phyloP scores from a whole-genome alignment of 2,329 filamentous ascomycete species.

The Cercospora sp. region DNA sequence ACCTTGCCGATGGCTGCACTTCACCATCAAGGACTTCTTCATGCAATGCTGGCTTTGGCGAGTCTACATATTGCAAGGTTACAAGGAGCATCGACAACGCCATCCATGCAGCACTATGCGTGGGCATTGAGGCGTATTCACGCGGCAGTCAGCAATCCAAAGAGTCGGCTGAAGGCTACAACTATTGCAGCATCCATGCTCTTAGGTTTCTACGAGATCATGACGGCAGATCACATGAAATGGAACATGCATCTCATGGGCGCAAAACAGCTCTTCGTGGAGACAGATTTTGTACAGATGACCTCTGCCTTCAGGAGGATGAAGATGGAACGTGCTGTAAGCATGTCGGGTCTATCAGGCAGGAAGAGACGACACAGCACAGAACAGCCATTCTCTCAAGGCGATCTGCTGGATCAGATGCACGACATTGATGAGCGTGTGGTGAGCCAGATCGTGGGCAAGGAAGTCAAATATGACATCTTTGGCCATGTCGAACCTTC shows the following conservation, averaged over 20 bases:
- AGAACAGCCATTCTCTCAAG: slow-evolving; percentile 26
- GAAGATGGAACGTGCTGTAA: slow-evolving; percentile 54
- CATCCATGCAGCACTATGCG: slow-evolving; percentile 89
- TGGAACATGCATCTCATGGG: slow-evolving; percentile 93
- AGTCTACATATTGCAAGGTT: slow-evolving; percentile 86
- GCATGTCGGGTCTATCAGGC: slow-evolving; percentile 38
- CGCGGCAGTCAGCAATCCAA: slow-evolving; percentile 69
- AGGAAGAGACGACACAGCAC: slow-evolving; percentile 19
- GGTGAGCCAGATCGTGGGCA: slow-evolving; percentile 60
- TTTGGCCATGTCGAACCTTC: slow-evolving; percentile 54
- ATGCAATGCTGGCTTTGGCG: slow-evolving; percentile 84
- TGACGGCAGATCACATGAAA: slow-evolving; percentile 89
- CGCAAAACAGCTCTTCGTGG: slow-evolving; percentile 75
- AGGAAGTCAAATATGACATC: slow-evolving; percentile 59
- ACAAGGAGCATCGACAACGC: slow-evolving; percentile 70
- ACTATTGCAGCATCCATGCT: slow-evolving; percentile 87
- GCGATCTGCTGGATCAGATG: slow-evolving; percentile 38
- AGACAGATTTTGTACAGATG: slow-evolving; percentile 76
- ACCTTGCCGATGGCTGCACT: slow-evolving; percentile 82
- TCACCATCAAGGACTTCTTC: slow-evolving; percentile 80
- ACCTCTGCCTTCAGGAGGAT: slow-evolving; percentile 69
- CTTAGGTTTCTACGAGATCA: slow-evolving; percentile 89
- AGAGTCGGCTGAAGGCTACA: slow-evolving; percentile 70
- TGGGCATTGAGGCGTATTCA: slow-evolving; percentile 77
- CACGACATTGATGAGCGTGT: slow-evolving; percentile 58